These are phyloP conservation scores for Aspergillus floridensis DNA, from an alignment of 2,329 filamentous ascomycete species.

Conservation along the genomic window DNA sequence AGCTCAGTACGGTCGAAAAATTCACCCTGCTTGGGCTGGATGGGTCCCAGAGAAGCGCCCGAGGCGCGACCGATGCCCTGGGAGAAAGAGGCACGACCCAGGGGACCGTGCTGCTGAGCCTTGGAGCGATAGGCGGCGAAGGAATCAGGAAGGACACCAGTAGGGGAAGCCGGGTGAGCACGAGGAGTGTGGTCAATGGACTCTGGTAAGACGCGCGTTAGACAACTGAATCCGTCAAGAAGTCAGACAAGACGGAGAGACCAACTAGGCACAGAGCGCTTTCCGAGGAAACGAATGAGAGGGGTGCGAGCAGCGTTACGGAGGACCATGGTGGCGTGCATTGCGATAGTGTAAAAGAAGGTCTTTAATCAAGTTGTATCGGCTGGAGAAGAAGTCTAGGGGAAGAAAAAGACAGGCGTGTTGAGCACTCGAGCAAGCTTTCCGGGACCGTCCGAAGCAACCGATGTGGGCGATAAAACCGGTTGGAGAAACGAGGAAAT, in stretches of 20 bases:
- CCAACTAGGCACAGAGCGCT: constrained; percentile 46
- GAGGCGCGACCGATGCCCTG: constrained; percentile 58
- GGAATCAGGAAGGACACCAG: constrained; percentile 56
- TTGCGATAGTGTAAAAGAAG: constrained; percentile 26
- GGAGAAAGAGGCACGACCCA: constrained; percentile 41
- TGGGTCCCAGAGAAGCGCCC: constrained; percentile 69
- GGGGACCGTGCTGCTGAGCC: constrained; percentile 64
- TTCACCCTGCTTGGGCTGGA: constrained; percentile 68
- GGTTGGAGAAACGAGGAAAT: constrained; percentile 6
- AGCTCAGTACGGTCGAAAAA: constrained; percentile 89
- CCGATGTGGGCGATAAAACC: constrained; percentile 14
- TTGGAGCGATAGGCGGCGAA: constrained; percentile 62
- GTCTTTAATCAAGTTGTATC: constrained; percentile 13
- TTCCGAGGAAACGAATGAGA: constrained; percentile 52
- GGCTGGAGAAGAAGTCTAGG: constrained; percentile 13
- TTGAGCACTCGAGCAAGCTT: constrained; percentile 12
- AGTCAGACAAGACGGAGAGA: constrained; percentile 7
- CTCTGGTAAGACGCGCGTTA: constrained; percentile 28
- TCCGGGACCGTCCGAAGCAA: constrained; percentile 32
- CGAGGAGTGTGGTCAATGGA: constrained; percentile 55
- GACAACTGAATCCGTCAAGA: background rate
- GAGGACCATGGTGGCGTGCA: constrained; percentile 44
- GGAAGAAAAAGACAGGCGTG: constrained; percentile 19
- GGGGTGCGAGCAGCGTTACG: constrained; percentile 44
- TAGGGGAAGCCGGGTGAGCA: constrained; percentile 58